A percentile compares a stretch with the other conserved stretches of the same genome.
phyloP scores from a whole-genome alignment of 495 filamentous ascomycete species.

The Diplogelasinospora grovesii region DNA sequence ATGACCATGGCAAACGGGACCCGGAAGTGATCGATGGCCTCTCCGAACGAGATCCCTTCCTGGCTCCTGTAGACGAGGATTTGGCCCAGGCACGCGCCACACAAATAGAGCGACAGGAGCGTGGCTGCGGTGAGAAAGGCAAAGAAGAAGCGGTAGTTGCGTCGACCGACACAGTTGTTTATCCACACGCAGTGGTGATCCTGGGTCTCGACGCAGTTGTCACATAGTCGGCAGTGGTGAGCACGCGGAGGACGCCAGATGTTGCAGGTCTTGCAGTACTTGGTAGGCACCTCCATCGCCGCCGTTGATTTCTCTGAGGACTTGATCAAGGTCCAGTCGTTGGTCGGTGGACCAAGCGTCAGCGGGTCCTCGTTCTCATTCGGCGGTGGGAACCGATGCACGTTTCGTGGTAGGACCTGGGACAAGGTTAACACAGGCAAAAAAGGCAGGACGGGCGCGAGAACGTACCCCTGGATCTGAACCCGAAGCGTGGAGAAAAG shows the following conservation, averaged over 20 bases:
- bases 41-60: conserved; percentile 56
- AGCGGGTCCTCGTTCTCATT: conserved; percentile 69
- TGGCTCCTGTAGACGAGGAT: conserved; percentile 62
- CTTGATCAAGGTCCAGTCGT: conserved; percentile 85
- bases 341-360: conserved; percentile 72
- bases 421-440: conserved; percentile 16
- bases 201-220: conserved; percentile 95
- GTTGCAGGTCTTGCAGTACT: conserved; percentile 94
- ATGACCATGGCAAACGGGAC: conserved; percentile 88
- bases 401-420: conserved; percentile 78
- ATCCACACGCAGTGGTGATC: conserved; percentile 99
- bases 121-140: conserved; percentile 73
- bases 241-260: conserved; percentile 94
- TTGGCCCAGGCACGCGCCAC: conserved; percentile 71
- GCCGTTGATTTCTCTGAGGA: conserved; percentile 63
- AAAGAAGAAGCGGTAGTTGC: conserved; percentile 98
- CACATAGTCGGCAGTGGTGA: conserved; percentile 93
- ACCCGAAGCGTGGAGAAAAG: conserved; percentile 84
- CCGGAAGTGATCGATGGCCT: conserved; percentile 59
- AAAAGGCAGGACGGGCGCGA: too few relatives aligned
- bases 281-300: conserved; percentile 94
- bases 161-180: conserved; percentile 95
- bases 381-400: conserved; percentile 50
- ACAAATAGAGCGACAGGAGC: conserved; percentile 67
- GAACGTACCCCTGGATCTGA: conserved; percentile 83